phyloP scores from a whole-genome alignment of 2,329 filamentous ascomycete species.

The Penicillium brasilianum region DNA sequence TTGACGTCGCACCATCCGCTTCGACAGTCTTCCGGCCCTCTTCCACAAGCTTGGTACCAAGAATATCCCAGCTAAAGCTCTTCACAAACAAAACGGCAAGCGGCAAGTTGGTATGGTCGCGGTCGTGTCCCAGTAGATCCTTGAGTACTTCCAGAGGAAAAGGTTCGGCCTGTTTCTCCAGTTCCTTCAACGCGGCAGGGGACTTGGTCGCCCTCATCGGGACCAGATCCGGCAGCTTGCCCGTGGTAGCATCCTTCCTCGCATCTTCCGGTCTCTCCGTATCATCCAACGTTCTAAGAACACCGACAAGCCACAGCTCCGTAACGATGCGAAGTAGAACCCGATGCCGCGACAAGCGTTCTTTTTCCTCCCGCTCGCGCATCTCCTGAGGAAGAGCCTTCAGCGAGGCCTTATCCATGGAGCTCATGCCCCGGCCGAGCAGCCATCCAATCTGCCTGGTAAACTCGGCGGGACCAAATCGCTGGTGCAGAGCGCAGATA shows the following conservation, averaged over 20 bases:
- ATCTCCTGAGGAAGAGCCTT: constrained; percentile 80
- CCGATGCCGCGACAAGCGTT: constrained; percentile 83
- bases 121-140: constrained; percentile 90
- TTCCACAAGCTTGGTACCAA: constrained; percentile 75
- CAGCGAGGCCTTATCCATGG: constrained; percentile 81
- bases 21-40: constrained; percentile 85
- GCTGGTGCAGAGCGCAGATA: constrained; percentile 91
- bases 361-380: constrained; percentile 94
- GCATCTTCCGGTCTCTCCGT: constrained; percentile 68
- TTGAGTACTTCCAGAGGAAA: constrained; percentile 98
- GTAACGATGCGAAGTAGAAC: constrained; percentile 87
- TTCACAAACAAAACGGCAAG: constrained; percentile 95
- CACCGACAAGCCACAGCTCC: constrained; percentile 92
- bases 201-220: constrained; percentile 64
- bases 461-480: constrained; percentile 88
- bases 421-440: constrained; percentile 86
- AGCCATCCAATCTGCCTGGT: constrained; percentile 92
- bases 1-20: constrained; percentile 73
- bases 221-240: constrained; percentile 56
- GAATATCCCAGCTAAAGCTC: constrained; percentile 91
- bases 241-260: constrained; percentile 56
- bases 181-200: constrained; percentile 62
- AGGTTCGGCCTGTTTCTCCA: constrained; percentile 76
- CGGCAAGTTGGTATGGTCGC: constrained; percentile 88
- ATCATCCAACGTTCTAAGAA: constrained; percentile 79